These are phyloP conservation scores for Blastobotrys illinoisensis DNA, from an alignment of 1,139 yeast species.

Conservation along the genomic window DNA sequence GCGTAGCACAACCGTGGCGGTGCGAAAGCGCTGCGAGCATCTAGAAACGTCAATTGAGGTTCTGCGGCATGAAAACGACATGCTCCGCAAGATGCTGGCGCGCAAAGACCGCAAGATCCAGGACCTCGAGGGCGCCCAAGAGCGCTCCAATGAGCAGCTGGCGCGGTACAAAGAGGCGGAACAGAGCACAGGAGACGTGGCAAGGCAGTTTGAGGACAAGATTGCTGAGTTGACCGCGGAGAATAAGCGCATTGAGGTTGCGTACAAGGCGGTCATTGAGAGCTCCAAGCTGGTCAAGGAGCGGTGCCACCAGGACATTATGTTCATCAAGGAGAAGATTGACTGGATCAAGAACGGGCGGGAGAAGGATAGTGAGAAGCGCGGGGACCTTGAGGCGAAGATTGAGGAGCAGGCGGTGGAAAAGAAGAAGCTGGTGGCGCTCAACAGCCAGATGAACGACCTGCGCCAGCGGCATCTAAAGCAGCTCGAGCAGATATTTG, in stretches of 20 bases:
- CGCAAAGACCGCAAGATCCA: constrained; percentile 27
- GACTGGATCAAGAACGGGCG: constrained; percentile 15
- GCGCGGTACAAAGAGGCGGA: constrained; percentile 10
- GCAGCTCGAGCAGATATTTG: constrained; percentile 17
- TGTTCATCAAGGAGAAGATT: constrained; percentile 16
- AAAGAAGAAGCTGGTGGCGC: constrained; percentile 17
- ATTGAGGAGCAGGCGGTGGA: constrained; percentile 18
- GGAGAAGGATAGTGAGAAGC: constrained; percentile 16
- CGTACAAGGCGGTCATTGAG: constrained; percentile 22
- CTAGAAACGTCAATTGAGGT: constrained; percentile 23
- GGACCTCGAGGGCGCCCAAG: constrained; percentile 19
- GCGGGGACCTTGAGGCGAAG: constrained; percentile 14
- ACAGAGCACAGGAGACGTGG: constrained; percentile 2
- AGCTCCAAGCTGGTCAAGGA: constrained; percentile 19
- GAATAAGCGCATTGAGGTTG: constrained; percentile 19
- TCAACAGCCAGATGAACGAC: constrained; percentile 18
- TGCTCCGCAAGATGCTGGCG: constrained; percentile 22
- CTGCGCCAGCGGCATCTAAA: constrained; percentile 21
- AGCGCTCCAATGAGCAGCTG: constrained; percentile 12
- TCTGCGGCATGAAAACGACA: constrained; percentile 27
- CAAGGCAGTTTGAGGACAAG: constrained; percentile 9
- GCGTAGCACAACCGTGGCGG: constrained; percentile 20
- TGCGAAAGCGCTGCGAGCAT: constrained; percentile 23
- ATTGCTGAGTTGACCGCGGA: constrained; percentile 17
- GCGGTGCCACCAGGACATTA: constrained; percentile 19